Evolutionary conservation across 2,329 filamentous ascomycete species (phyloP).

Genomic region (Zarea fungicola): DNA sequence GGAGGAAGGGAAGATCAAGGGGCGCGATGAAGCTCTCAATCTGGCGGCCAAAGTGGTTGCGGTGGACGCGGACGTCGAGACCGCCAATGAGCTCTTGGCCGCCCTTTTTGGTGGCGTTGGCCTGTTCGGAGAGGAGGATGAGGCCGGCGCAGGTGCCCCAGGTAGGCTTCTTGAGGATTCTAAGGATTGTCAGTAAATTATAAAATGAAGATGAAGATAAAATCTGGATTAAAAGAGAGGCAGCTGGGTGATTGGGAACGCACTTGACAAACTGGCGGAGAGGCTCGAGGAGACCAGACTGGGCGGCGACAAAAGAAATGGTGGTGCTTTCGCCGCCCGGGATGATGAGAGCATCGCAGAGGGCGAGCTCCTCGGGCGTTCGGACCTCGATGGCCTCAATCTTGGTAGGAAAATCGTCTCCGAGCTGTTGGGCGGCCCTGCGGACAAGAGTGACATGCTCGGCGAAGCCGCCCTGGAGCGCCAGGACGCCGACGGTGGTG

Average conservation of each 20-base stretch:
- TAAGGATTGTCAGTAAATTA: constrained; percentile 30
- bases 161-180: constrained; percentile 69
- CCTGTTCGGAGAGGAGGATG: constrained; percentile 82
- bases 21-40: constrained; percentile 82
- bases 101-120: constrained; percentile 81
- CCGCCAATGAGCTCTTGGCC: constrained; percentile 93
- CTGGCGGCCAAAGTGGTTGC: constrained; percentile 94
- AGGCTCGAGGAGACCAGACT: constrained; percentile 77
- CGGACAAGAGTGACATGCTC: constrained; percentile 78
- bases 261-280: constrained; percentile 88
- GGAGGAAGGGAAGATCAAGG: constrained; percentile 67
- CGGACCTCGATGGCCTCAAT: constrained; percentile 75
- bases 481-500: constrained; percentile 56
- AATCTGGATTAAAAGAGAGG: constrained; percentile 3
- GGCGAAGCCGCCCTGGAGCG: constrained; percentile 87
- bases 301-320: constrained; percentile 79
- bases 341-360: constrained; percentile 79
- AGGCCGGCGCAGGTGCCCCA: constrained; percentile 97
- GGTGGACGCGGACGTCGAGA: constrained; percentile 80
- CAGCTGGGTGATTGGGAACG: constrained; percentile 24
- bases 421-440: constrained; percentile 55
- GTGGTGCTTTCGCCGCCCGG: constrained; percentile 94
- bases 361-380: constrained; percentile 62
- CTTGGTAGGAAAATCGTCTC: constrained; percentile 21
- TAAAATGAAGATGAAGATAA: neutral